Base-by-base conservation (phyloP, 352 stramenopile species). In the Phytopythium cucurbitacearum region DNA sequence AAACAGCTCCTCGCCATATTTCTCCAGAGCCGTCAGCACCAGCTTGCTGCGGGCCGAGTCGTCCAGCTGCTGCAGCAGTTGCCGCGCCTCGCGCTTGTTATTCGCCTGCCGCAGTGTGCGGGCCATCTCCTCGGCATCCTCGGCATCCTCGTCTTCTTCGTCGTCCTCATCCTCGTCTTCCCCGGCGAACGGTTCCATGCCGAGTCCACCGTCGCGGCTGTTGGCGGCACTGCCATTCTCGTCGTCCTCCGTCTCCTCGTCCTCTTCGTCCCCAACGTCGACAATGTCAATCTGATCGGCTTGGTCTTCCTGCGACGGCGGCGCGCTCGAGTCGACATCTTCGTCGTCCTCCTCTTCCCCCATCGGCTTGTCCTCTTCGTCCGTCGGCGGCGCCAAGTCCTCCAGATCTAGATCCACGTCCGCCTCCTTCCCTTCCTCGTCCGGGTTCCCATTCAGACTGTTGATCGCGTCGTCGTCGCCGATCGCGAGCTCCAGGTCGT, bases 1-100 rank as follows among this genome's bases (percentile, higher is more conserved):
- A 48, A 89, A 86, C 16, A 87, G 50, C 58, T 86, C 76, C 47
- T 84, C 75, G 3, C 78, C 75, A 48, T 87, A 87, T 38, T 89
- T 89, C 51, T 85, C 69, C 48, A 89, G 49, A 16, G 78, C 78
- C 4, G 62, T 79, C 1, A 89, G 54, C 42, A 73, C 80, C 48
- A 89, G 56, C 40, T 76, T 84, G 49, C 69, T 87, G 1, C 78
- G 64, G 12, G 71, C 57, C 44, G 75, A 76, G 53, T 80, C 62
- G 57, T 85, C 71, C 48, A 89, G 47, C 40, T 87, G 71, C 32
- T 56, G 47, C 43, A 89, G 42, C 35, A 89, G 40, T 8, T 73
- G 48, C 21, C 71, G 63, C 9, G 75, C 78, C 53, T 89, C 77
- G 21, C 56, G 36, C 36, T 77, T 69, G 53, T 89, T 86, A 47